Conservation (phyloP, 345 rosid genomes). For the Litchi chinensis region DNA sequence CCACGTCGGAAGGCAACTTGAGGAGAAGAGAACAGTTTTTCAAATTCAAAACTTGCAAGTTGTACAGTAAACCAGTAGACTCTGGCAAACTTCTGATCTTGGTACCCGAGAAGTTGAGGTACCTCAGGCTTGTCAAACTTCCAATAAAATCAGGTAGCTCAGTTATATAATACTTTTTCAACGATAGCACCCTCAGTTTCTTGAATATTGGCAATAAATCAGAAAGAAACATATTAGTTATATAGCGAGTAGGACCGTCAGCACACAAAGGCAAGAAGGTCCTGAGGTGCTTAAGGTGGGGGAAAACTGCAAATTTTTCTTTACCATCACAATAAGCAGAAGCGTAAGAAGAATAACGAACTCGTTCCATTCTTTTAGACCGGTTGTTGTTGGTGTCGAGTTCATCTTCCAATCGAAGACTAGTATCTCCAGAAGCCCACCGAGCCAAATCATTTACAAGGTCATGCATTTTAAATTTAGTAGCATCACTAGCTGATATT, state of each 20-base stretch:
- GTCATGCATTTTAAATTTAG: conserved; percentile 17
- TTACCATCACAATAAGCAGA: neutral
- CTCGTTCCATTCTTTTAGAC: neutral
- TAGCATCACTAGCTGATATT: neutral
- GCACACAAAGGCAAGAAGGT: neutral
- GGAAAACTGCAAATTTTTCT: too few relatives aligned
- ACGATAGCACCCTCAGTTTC: neutral
- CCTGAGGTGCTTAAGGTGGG: neutral
- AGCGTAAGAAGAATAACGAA: neutral
- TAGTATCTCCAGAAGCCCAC: neutral
- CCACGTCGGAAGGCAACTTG: neutral
- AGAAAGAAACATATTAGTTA: neutral
- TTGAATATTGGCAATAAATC: neutral
- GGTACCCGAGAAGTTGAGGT: conserved; percentile 16
- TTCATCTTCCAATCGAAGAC: too few relatives aligned
- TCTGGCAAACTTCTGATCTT: neutral
- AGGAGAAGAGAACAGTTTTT: neutral
- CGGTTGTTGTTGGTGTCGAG: neutral
- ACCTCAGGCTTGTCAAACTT: neutral
- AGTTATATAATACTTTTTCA: neutral
- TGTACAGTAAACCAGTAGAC: neutral
- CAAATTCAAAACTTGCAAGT: neutral
- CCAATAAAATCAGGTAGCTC: conserved; percentile 6
- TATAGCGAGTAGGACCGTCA: neutral
- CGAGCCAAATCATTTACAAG: conserved; percentile 10